Evolutionary conservation across 176 grass and related monocot genomes (phyloP), one percentile per base, ranked within the genome.

Genomic region (sorghum (Sorghum bicolor)): DNA sequence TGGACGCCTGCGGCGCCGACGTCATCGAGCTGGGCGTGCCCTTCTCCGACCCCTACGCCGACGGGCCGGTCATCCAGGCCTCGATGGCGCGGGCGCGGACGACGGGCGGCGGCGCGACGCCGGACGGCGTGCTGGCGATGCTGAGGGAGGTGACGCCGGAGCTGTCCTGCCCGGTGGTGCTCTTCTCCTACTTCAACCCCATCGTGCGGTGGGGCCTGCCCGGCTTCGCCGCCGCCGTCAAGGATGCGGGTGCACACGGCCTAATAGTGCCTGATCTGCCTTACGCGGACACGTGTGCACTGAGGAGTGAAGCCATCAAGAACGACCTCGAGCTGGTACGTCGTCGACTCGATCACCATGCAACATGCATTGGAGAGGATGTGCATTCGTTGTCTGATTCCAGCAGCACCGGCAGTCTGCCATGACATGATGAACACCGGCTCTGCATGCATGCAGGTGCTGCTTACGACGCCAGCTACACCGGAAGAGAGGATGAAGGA

Each of bases 81-180:
- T 94, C 93, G 67, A 48, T 83, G 19, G 83, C 93, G 17, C 85
- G 92, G 15, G 96, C 85, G 25, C 72, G 85, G 25, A 73, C 85
- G 52, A 72, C n/a, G n/a, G n/a, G n/a, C n/a, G n/a, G 77, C 63
- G 91, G 95, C 83, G 67, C 76, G 1, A 95, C 81, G 20, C 30
- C 75, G 58, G 82, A 88, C 74, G 15, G 32, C 34, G 83, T 95
- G 34, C 70, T 98, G 69, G 87, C 89, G 71, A 98, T 98, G 93
- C 79, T 95, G 22, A 93, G 41, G 76, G 87, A 95, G 95, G 92
- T 98, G 32, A 62, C 90, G 40, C 91, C 91, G 71, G 80, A 91
- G 64, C 77, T 98, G 15, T 98, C 95, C 32, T 98, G 95, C 79
- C 95, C 92, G 15, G 81, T 98, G 19, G 92, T 94, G 80, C 81